A percentile compares a stretch with the other conserved stretches of the same genome.
Evolutionary conservation across 768 basidiomycete genomes (phyloP).

Genomic region (Hygrophorus russula): DNA sequence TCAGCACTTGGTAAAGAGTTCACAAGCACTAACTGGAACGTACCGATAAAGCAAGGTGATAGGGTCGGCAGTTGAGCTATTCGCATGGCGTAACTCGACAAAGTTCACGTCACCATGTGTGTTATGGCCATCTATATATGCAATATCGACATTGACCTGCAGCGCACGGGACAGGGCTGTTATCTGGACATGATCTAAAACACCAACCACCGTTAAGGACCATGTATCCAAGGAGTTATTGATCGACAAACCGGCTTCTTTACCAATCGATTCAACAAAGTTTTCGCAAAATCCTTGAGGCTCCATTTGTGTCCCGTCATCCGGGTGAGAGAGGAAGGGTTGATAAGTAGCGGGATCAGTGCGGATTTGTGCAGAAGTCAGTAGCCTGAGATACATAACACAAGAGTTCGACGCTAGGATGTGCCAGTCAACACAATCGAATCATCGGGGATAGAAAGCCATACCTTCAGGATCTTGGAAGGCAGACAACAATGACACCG

Average conservation of each 20-base stretch:
- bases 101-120: slow-evolving; percentile 48
- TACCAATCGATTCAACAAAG: slow-evolving; percentile 68
- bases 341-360: slow-evolving; percentile 46
- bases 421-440: not conserved
- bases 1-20: slow-evolving; percentile 3
- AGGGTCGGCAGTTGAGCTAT: slow-evolving; percentile 33
- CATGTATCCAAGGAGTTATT: slow-evolving; percentile 10
- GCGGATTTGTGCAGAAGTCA: slow-evolving; percentile 78
- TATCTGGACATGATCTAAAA: slow-evolving; percentile 74
- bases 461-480: slow-evolving; percentile 47
- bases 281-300: slow-evolving; percentile 61
- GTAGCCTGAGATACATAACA: slow-evolving; percentile 69
- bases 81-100: slow-evolving; percentile 47
- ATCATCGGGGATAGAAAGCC: slow-evolving; percentile 5
- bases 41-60: slow-evolving; percentile 70
- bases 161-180: slow-evolving; percentile 64
- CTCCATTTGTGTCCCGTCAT: slow-evolving; percentile 47
- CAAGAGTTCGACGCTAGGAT: slow-evolving; percentile 54
- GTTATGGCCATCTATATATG: slow-evolving; percentile 66
- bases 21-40: slow-evolving; percentile 3
- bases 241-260: slow-evolving; percentile 53
- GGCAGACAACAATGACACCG: slow-evolving; percentile 27
- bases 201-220: not conserved
- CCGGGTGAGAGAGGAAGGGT: slow-evolving; percentile 70
- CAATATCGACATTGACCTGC: slow-evolving; percentile 55